A percentile compares a stretch with the other conserved stretches of the same genome.
Conservation (phyloP, 2,329 filamentous ascomycete genomes). For the Paraphaeosphaeria minitans region DNA sequence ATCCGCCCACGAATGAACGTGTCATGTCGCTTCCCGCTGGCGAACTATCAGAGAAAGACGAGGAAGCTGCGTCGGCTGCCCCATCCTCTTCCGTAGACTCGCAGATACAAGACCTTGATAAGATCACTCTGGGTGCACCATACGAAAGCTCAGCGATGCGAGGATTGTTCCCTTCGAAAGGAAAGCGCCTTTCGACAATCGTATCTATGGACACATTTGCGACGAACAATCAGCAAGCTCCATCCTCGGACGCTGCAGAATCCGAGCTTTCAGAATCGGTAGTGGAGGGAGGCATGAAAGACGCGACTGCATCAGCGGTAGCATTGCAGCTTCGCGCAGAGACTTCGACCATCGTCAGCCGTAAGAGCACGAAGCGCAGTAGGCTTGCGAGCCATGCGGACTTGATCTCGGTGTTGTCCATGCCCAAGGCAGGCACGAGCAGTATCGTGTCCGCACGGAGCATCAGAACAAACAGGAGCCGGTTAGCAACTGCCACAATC, state of each 20-base stretch:
- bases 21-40: constrained; percentile 38
- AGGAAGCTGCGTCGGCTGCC: constrained; percentile 35
- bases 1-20: constrained; percentile 50
- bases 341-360: constrained; percentile 47
- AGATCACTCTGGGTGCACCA: constrained; percentile 35
- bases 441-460: constrained; percentile 79
- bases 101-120: constrained; percentile 37
- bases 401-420: constrained; percentile 87
- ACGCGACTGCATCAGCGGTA: constrained; percentile 35
- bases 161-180: constrained; percentile 58
- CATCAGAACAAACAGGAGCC: constrained; percentile 73
- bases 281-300: constrained; percentile 25
- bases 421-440: constrained; percentile 66
- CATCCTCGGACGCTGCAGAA: constrained; percentile 31
- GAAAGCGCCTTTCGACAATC: constrained; percentile 64
- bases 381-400: constrained; percentile 91
- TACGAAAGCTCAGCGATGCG: constrained; percentile 48
- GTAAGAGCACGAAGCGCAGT: constrained; percentile 59
- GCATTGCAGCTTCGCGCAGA: constrained; percentile 38
- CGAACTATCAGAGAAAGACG: constrained; percentile 26
- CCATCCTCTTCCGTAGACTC: constrained; percentile 46
- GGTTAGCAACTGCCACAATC: constrained; percentile 69
- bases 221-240: constrained; percentile 38
- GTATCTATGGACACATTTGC: constrained; percentile 61
- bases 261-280: constrained; percentile 32